Percentiles rank a stretch among this genome's conserved stretches.
Conservation (phyloP, 306 rosid genomes). For the Fagus crenata region DNA sequence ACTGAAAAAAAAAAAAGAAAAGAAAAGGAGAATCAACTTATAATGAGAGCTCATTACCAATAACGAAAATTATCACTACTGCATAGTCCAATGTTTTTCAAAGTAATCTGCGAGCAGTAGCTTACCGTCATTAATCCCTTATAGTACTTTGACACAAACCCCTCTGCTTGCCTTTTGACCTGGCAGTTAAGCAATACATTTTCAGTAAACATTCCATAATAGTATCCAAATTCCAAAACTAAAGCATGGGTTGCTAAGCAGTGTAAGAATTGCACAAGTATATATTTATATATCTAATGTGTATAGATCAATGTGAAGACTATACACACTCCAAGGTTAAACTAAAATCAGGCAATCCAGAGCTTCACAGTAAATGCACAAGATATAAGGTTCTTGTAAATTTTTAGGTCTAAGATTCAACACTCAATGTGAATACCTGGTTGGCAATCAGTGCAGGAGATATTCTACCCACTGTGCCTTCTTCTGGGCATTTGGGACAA, state of each 20-base stretch:
- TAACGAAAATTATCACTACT: background rate
- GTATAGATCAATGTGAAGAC: background rate
- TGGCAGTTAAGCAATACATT: conserved; percentile 33
- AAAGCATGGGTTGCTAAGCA: background rate
- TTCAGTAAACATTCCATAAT: background rate
- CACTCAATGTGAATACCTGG: conserved; percentile 51
- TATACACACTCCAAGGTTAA: background rate
- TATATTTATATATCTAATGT: background rate
- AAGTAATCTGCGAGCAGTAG: conserved; percentile 13
- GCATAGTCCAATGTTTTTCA: conserved; percentile 8
- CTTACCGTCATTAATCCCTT: conserved; percentile 71
- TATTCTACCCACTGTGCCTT: conserved; percentile 56
- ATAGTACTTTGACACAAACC: conserved; percentile 70
- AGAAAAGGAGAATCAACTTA: conserved; percentile 25
- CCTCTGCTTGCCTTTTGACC: conserved; percentile 87
- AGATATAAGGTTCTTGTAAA: background rate
- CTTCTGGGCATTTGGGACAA: conserved; percentile 81
- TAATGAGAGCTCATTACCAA: conserved; percentile 2
- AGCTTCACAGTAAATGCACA: background rate
- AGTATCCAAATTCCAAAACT: background rate
- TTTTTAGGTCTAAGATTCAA: conserved; percentile 9
- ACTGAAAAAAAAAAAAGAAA: conserved; percentile 58
- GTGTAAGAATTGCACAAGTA: background rate
- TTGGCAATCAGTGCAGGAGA: conserved; percentile 79
- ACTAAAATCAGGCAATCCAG: background rate